Evolutionary conservation across 257 asterid genomes (phyloP).

Genomic region (Jacaranda copaia): DNA sequence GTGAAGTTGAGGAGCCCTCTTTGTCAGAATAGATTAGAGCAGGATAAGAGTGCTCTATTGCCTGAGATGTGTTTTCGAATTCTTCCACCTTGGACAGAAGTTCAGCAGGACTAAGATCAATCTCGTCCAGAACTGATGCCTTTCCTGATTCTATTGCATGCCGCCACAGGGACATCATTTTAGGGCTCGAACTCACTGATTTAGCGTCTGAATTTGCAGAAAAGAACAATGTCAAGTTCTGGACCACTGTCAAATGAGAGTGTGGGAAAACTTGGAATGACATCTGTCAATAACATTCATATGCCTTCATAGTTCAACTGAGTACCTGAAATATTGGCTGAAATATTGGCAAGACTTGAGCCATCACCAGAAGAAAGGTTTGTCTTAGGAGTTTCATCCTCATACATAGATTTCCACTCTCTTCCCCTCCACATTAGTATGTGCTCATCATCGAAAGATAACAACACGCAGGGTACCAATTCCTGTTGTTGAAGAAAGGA

Average conservation of each 20-base stretch:
- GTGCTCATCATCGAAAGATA: slow-evolving; percentile 90
- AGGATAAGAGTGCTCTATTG: slow-evolving; percentile 76
- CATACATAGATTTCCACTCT: slow-evolving; percentile 80
- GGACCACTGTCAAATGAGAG: not conserved
- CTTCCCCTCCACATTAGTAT: slow-evolving; percentile 95
- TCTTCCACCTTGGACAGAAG: slow-evolving; percentile 82
- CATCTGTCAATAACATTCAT: not conserved
- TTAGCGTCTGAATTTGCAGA: slow-evolving; percentile 38
- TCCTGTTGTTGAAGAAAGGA: slow-evolving; percentile 59
- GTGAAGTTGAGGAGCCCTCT: slow-evolving; percentile 26
- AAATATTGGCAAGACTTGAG: slow-evolving; percentile 37
- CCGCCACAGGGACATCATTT: slow-evolving; percentile 78
- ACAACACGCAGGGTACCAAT: slow-evolving; percentile 89
- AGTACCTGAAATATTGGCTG: slow-evolving; percentile 49
- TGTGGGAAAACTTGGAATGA: too few species aligned
- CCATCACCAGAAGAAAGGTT: slow-evolving; percentile 35
- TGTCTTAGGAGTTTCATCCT: slow-evolving; percentile 43
- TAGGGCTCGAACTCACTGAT: slow-evolving; percentile 61
- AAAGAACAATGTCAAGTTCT: slow-evolving; percentile 29
- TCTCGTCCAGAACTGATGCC: slow-evolving; percentile 69
- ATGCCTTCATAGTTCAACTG: not conserved
- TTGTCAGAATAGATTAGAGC: slow-evolving; percentile 54
- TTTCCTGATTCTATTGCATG: slow-evolving; percentile 74
- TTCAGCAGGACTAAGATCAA: slow-evolving; percentile 70
- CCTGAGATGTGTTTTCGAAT: slow-evolving; percentile 68